Conservation (phyloP, 2,329 filamentous ascomycete genomes). For the Purpureocillium lavendulum region DNA sequence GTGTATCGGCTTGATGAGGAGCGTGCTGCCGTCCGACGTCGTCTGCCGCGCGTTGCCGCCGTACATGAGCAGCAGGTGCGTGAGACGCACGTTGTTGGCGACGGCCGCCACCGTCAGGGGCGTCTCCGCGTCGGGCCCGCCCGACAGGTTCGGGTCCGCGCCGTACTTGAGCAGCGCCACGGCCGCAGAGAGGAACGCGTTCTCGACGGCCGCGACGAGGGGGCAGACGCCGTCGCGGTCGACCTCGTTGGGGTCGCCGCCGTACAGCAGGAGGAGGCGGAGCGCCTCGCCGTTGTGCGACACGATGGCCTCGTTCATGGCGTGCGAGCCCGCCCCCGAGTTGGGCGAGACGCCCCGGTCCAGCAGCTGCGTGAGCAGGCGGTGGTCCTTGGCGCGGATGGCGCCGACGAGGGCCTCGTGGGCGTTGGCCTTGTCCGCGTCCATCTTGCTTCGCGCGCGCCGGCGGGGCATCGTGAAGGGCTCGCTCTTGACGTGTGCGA, state of each 20-base stretch:
- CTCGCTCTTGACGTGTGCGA: slow-evolving; percentile 42
- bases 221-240: slow-evolving; percentile 43
- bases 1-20: slow-evolving; percentile 52
- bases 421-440: slow-evolving; percentile 33
- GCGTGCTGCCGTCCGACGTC: slow-evolving; percentile 49
- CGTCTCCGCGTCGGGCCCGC: slow-evolving; percentile 42
- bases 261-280: slow-evolving; percentile 47
- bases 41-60: slow-evolving; percentile 48
- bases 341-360: slow-evolving; percentile 48
- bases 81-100: slow-evolving; percentile 45
- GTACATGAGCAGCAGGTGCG: slow-evolving; percentile 52
- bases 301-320: slow-evolving; percentile 44
- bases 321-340: slow-evolving; percentile 33
- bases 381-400: slow-evolving; percentile 48
- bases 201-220: slow-evolving; percentile 41
- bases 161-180: slow-evolving; percentile 57
- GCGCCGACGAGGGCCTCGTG: slow-evolving; percentile 42
- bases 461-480: slow-evolving; percentile 42
- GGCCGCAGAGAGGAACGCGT: slow-evolving; percentile 46
- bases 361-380: slow-evolving; percentile 47
- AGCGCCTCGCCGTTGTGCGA: slow-evolving; percentile 44
- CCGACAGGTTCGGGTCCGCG: slow-evolving; percentile 45
- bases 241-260: slow-evolving; percentile 44
- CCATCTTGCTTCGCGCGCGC: slow-evolving; percentile 35
- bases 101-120: slow-evolving; percentile 43